Base-by-base conservation (phyloP, 2,329 filamentous ascomycete genomes). In the Dactylonectria estremocensis region DNA sequence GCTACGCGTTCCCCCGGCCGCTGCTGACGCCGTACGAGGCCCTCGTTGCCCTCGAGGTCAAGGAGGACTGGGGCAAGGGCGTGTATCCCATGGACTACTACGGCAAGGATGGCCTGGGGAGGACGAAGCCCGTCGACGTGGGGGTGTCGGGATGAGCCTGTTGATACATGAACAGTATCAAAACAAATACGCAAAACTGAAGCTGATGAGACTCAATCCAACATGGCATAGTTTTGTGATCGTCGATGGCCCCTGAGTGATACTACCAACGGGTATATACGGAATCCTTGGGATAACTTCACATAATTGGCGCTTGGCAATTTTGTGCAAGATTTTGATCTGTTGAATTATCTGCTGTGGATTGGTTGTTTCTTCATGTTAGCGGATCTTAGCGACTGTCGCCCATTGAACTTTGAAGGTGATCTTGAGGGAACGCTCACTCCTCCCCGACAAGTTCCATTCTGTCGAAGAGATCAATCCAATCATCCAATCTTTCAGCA, bases 71-170 rank as follows among this genome's bases (percentile, higher is more conserved):
- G 93, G 91, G 86, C 16, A 86, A 84, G 64, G 92, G 90, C 1
- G 87, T 94, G 14, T 99, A 99, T 83, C 95, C 95, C 0, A 99
- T 99, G 96, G 95, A 99, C 80, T 99, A 97, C 78, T 99, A 99
- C 82, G 95, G 92, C 0, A 95, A 92, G 79, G 94, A 98, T 52
- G 96, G 96, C 0, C 78, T 99, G 61, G 96, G 95, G 1, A 90
- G 96, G 79, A 95, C 93, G 35, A 95, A 87, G 77, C 82, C 85
- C 5, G 67, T 77, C 11, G 77, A 79, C 20, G 73, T 79, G 43
- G 76, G 70, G 14, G 71, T 67, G 1, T 72, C 73, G 5, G 70
- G 69, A 61, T 76, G 56, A 61, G 16, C 14, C 7, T 20, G 50
- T 61, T 43, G 16, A 37, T 20, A 8, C 9, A 18, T n/a, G 31